These are phyloP conservation scores for Lolium rigidum DNA, from an alignment of 176 grass and related monocot genomes.

Conservation along the genomic window DNA sequence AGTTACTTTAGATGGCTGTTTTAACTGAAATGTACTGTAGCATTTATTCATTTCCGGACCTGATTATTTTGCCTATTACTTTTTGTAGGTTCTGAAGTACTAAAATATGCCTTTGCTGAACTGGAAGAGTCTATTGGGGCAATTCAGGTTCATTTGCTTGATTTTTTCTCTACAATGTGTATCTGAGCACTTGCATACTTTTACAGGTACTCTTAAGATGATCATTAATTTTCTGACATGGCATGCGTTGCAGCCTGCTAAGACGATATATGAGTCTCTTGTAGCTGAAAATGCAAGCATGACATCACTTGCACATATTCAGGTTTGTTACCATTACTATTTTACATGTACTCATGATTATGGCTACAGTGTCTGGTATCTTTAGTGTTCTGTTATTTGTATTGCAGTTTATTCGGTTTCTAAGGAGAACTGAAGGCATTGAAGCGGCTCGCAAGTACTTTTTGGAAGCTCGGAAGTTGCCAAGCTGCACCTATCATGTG, in stretches of 20 bases:
- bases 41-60: background rate
- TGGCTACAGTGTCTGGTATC: conserved; percentile 8
- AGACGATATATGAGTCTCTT: conserved; percentile 87
- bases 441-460: conserved; percentile 95
- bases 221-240: conserved; percentile 38
- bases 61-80: conserved; percentile 19
- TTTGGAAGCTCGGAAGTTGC: conserved; percentile 79
- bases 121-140: conserved; percentile 88
- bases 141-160: conserved; percentile 65
- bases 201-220: conserved; percentile 5
- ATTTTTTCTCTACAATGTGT: conserved; percentile 1
- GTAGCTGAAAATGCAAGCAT: conserved; percentile 57
- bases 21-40: conserved; percentile 14
- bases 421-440: conserved; percentile 96
- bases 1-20: conserved; percentile 10
- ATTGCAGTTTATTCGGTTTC: conserved; percentile 81
- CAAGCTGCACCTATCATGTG: conserved; percentile 88
- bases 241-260: conserved; percentile 66
- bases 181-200: conserved; percentile 33
- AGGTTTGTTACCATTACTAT: conserved; percentile 52
- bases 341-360: conserved; percentile 35
- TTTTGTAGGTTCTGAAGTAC: conserved; percentile 81
- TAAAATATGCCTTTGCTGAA: conserved; percentile 95
- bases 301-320: conserved; percentile 82
- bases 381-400: conserved; percentile 42